These are phyloP conservation scores for Alternaria sp. DNA, from an alignment of 2,329 filamentous ascomycete species.

Conservation along the genomic window DNA sequence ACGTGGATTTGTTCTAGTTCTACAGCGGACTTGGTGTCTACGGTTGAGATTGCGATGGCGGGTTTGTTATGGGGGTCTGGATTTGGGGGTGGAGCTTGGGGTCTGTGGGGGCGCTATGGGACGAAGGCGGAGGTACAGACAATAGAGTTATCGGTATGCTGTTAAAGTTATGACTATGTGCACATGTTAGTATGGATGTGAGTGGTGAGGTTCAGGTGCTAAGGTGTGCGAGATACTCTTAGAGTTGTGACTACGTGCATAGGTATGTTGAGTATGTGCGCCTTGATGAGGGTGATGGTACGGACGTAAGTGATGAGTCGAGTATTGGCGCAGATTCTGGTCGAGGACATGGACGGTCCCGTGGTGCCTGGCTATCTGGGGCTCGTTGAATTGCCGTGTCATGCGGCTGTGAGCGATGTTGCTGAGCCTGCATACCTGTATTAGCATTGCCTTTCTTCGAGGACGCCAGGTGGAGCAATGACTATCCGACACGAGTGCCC, in stretches of 20 bases:
- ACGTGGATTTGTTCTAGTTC: background rate
- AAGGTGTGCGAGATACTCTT: background rate
- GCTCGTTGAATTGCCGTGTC: background rate
- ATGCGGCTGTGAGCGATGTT: background rate
- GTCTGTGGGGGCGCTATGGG: background rate
- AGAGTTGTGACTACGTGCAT: background rate
- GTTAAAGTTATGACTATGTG: too few relatives aligned
- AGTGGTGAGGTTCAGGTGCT: background rate
- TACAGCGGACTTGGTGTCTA: background rate
- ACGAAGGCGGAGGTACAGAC: too few relatives aligned
- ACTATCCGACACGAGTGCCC: background rate
- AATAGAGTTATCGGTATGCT: too few relatives aligned
- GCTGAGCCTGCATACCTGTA: background rate
- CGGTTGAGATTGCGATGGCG: background rate
- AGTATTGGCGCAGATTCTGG: background rate
- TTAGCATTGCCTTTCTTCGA: background rate
- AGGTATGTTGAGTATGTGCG: background rate
- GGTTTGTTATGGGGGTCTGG: background rate
- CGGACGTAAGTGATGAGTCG: too few relatives aligned
- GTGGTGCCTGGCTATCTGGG: background rate
- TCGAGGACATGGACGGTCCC: background rate
- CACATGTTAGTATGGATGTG: background rate
- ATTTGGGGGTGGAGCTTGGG: background rate
- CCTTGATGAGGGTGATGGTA: background rate
- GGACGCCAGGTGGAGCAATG: background rate